A percentile compares a stretch with the other conserved stretches of the same genome.
Conservation (phyloP, 1,284 basidiomycete species). For the Malassezia dermatis region DNA sequence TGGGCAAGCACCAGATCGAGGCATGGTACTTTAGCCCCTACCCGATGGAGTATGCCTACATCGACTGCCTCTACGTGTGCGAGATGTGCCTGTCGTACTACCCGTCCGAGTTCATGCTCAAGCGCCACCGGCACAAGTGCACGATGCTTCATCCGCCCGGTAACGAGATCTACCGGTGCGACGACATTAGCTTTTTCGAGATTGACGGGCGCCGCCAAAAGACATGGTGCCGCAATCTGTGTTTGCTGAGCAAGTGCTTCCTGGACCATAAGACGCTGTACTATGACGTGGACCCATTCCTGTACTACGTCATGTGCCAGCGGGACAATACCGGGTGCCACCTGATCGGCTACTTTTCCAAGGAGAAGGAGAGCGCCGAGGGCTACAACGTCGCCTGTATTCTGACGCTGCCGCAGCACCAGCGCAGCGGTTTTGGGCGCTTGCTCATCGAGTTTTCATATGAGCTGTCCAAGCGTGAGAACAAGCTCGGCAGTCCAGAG, state of each 20-base stretch:
- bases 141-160: constrained; percentile 89
- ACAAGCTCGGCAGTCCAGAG: constrained; percentile 89
- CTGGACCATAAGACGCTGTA: constrained; percentile 98
- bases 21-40: constrained; percentile 99
- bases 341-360: constrained; percentile 95
- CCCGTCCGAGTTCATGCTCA: constrained; percentile 26
- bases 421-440: constrained; percentile 88
- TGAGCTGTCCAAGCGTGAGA: constrained; percentile 91
- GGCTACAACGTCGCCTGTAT: constrained; percentile 99
- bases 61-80: constrained; percentile 90
- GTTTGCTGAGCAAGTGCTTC: constrained; percentile 92
- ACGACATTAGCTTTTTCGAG: constrained; percentile 94
- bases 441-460: constrained; percentile 96
- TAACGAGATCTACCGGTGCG: constrained; percentile 95
- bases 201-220: constrained; percentile 92
- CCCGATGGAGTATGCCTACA: constrained; percentile 91
- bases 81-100: constrained; percentile 67
- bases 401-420: constrained; percentile 90
- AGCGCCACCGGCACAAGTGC: constrained; percentile 77
- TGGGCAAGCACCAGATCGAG: constrained; percentile 90
- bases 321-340: constrained; percentile 85
- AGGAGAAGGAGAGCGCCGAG: constrained; percentile 96
- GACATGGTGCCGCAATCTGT: constrained; percentile 93
- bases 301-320: constrained; percentile 94
- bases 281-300: constrained; percentile 98